A percentile compares a stretch with the other conserved stretches of the same genome.
Conservation (phyloP, 352 stramenopile genomes). For the Phytopythium litorale region DNA sequence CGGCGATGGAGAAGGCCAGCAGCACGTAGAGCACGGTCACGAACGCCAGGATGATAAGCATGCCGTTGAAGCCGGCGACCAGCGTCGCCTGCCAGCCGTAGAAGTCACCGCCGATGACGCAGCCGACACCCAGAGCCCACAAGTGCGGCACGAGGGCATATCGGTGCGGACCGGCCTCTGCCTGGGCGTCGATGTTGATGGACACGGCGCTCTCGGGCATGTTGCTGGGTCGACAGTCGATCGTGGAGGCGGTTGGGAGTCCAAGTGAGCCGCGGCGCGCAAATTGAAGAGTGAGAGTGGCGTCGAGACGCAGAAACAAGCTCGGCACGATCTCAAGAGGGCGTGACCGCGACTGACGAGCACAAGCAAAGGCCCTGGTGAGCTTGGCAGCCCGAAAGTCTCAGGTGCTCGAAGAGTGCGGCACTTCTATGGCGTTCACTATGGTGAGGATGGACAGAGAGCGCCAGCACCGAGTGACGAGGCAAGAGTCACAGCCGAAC, state of each 20-base stretch:
- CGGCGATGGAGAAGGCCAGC: conserved; percentile 63
- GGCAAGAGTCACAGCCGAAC: conserved; percentile 4
- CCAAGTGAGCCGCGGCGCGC: conserved; percentile 3
- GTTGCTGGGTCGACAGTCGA: not conserved
- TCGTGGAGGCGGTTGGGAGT: conserved; percentile 4
- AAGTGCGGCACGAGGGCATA: conserved; percentile 51
- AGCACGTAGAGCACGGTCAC: conserved; percentile 56
- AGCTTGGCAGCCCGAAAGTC: not conserved
- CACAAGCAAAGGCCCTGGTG: not conserved
- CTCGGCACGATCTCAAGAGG: not conserved
- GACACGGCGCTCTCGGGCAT: conserved; percentile 10
- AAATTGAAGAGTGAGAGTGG: conserved; percentile 22
- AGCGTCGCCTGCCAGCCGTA: conserved; percentile 63
- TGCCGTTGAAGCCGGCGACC: conserved; percentile 46
- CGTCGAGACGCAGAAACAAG: not conserved
- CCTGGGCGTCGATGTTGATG: conserved; percentile 12
- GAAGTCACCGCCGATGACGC: conserved; percentile 45
- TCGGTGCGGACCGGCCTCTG: conserved; percentile 17
- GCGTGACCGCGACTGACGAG: not conserved
- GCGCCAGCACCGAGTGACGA: not conserved
- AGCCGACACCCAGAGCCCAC: conserved; percentile 51
- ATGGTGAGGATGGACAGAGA: conserved; percentile 1
- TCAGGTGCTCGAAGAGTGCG: not conserved
- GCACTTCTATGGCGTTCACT: conserved; percentile 1
- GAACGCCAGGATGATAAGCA: conserved; percentile 52